phyloP scores from a whole-genome alignment of 2,329 filamentous ascomycete genomes.

The Botrytis fabae region DNA sequence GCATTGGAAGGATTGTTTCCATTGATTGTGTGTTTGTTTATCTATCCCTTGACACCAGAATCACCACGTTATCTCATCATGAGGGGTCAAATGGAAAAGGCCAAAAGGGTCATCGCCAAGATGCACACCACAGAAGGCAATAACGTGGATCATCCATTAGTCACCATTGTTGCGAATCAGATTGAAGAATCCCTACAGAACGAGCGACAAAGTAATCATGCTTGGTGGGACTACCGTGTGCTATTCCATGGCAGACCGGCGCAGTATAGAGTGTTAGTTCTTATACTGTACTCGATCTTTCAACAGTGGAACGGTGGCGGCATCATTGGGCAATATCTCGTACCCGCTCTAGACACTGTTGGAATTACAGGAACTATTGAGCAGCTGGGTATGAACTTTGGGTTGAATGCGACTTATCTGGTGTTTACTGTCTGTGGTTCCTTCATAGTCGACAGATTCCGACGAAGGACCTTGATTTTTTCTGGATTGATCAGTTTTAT shows the following conservation, averaged over 20 bases:
- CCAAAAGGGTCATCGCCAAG: slow-evolving; percentile 45
- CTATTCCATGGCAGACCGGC: slow-evolving; percentile 48
- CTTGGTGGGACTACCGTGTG: slow-evolving; percentile 49
- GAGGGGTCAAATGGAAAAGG: slow-evolving; percentile 41
- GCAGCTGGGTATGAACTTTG: slow-evolving; percentile 33
- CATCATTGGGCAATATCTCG: slow-evolving; percentile 35
- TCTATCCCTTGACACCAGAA: slow-evolving; percentile 40
- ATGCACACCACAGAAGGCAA: slow-evolving; percentile 48
- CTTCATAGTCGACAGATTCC: slow-evolving; percentile 31
- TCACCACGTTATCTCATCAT: slow-evolving; percentile 44
- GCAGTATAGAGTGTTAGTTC: slow-evolving; percentile 46
- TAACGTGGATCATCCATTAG: slow-evolving; percentile 28
- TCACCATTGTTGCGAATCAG: slow-evolving; percentile 35
- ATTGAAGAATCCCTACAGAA: slow-evolving; percentile 38
- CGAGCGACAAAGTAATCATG: slow-evolving; percentile 31
- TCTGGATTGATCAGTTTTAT: slow-evolving; percentile 47
- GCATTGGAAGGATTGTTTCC: slow-evolving; percentile 44
- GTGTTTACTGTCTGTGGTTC: slow-evolving; percentile 31
- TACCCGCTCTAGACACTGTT: slow-evolving; percentile 31
- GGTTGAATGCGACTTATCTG: slow-evolving; percentile 29
- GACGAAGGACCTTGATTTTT: slow-evolving; percentile 47
- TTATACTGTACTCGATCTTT: slow-evolving; percentile 46
- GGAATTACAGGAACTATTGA: slow-evolving; percentile 28
- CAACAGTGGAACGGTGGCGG: slow-evolving; percentile 36
- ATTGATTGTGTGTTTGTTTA: slow-evolving; percentile 28